phyloP scores from a whole-genome alignment of 306 rosid genomes.

The Glycine soja region DNA sequence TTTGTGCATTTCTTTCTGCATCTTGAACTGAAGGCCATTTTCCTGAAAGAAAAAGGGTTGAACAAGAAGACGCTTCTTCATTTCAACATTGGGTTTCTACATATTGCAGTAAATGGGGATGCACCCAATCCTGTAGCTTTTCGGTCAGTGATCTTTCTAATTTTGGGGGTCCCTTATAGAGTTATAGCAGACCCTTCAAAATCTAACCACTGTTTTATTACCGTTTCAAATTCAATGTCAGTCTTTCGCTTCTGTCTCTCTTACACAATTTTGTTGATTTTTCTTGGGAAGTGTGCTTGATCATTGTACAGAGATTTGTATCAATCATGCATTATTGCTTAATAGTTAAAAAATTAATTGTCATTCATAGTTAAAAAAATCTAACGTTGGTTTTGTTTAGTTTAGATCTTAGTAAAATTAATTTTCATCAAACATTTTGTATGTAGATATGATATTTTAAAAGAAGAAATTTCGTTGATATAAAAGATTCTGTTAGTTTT shows the following conservation, averaged over 20 bases:
- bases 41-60: conserved; percentile 1
- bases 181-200: conserved; percentile 54
- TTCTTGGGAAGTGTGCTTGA: conserved; percentile 53
- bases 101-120: conserved; percentile 33
- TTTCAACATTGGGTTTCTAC: conserved; percentile 35
- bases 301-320: not conserved
- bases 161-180: conserved; percentile 34
- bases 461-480: too few relatives aligned
- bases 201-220: conserved; percentile 60
- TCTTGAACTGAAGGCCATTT: conserved; percentile 40
- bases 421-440: too few relatives aligned
- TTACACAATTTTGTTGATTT: conserved; percentile 42
- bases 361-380: too few relatives aligned
- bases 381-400: too few relatives aligned
- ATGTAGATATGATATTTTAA: too few relatives aligned
- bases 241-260: conserved; percentile 58
- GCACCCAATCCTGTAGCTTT: conserved; percentile 39
- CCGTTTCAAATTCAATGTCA: conserved; percentile 70
- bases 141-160: conserved; percentile 54
- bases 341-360: too few relatives aligned
- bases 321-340: too few relatives aligned
- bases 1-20: conserved; percentile 12
- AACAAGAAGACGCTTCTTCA: conserved; percentile 11
- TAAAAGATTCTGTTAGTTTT: too few relatives aligned
- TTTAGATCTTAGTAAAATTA: not conserved